Conservation (phyloP, 495 filamentous ascomycete genomes). For the Penicillium macrosclerotiorum region DNA sequence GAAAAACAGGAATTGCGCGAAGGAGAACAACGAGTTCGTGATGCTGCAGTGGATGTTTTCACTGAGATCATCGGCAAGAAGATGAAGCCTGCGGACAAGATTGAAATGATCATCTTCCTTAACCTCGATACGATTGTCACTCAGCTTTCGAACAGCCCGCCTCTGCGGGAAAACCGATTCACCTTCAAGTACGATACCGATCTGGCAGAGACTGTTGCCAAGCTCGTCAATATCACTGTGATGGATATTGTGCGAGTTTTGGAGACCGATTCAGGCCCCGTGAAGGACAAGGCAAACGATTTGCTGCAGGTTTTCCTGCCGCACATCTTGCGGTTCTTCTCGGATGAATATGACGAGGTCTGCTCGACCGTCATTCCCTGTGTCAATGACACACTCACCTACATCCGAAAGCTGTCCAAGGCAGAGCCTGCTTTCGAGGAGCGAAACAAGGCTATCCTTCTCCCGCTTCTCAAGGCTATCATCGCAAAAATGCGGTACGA, state of each 20-base stretch:
- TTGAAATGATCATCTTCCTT: slow-evolving; percentile 87
- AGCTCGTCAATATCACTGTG: slow-evolving; percentile 88
- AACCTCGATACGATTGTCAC: slow-evolving; percentile 79
- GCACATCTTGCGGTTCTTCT: slow-evolving; percentile 85
- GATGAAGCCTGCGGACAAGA: slow-evolving; percentile 91
- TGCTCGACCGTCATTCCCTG: slow-evolving; percentile 92
- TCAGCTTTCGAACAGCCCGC: slow-evolving; percentile 76
- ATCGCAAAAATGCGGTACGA: slow-evolving; percentile 96
- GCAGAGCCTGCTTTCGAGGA: slow-evolving; percentile 55
- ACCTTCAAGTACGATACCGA: slow-evolving; percentile 89
- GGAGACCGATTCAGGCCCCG: slow-evolving; percentile 55
- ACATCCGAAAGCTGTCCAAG: slow-evolving; percentile 76
- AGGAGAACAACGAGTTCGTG: slow-evolving; percentile 70
- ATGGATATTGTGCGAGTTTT: slow-evolving; percentile 81
- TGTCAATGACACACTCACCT: slow-evolving; percentile 83
- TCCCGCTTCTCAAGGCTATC: slow-evolving; percentile 84
- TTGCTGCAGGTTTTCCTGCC: slow-evolving; percentile 80
- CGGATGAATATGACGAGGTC: slow-evolving; percentile 96
- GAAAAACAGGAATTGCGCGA: slow-evolving; percentile 46
- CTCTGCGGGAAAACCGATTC: slow-evolving; percentile 70
- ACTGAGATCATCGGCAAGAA: slow-evolving; percentile 96
- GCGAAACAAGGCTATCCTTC: slow-evolving; percentile 73
- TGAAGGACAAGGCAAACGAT: slow-evolving; percentile 62
- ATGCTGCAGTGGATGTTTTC: slow-evolving; percentile 88
- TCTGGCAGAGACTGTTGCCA: slow-evolving; percentile 88